Conservation (phyloP, 805 yeast genomes). For the Candida piceae region DNA sequence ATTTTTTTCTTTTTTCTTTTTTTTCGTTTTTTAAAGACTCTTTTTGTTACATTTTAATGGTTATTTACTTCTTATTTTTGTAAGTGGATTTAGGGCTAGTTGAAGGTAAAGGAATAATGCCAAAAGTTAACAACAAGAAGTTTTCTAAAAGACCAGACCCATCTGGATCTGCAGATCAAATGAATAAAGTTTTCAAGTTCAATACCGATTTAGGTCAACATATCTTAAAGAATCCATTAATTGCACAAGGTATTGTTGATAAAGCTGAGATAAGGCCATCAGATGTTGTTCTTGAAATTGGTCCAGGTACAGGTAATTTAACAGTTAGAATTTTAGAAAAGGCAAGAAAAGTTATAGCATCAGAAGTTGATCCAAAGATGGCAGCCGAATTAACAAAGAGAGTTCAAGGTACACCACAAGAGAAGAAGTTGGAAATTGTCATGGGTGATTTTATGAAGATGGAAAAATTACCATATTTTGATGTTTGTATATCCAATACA, state of each 20-base stretch:
- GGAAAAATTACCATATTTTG: slow-evolving; percentile 83
- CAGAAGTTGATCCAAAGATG: slow-evolving; percentile 99
- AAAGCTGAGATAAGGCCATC: slow-evolving; percentile 91
- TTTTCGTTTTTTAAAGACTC: no score
- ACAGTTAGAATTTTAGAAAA: slow-evolving; percentile 89
- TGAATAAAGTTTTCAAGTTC: slow-evolving; percentile 88
- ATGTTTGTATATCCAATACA: slow-evolving; percentile 93
- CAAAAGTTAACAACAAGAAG: slow-evolving; percentile 60
- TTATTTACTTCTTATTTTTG: no score
- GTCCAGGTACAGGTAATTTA: slow-evolving; percentile 98
- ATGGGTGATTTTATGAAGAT: slow-evolving; percentile 96
- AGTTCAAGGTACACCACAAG: slow-evolving; percentile 94
- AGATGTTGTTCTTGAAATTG: slow-evolving; percentile 91
- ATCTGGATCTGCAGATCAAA: slow-evolving; percentile 62
- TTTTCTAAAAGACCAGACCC: slow-evolving; percentile 48
- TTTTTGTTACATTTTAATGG: no score
- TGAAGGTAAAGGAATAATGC: slow-evolving; percentile 41
- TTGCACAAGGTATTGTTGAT: slow-evolving; percentile 97
- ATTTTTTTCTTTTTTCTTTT: no score
- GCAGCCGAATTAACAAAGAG: slow-evolving; percentile 97
- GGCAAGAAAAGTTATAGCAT: slow-evolving; percentile 91
- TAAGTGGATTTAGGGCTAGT: no score
- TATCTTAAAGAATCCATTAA: slow-evolving; percentile 89
- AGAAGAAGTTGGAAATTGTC: slow-evolving; percentile 84
- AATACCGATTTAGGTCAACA: slow-evolving; percentile 97